Evolutionary conservation across 2,329 filamentous ascomycete species (phyloP).

Genomic region (Thielaviopsis euricoi): DNA sequence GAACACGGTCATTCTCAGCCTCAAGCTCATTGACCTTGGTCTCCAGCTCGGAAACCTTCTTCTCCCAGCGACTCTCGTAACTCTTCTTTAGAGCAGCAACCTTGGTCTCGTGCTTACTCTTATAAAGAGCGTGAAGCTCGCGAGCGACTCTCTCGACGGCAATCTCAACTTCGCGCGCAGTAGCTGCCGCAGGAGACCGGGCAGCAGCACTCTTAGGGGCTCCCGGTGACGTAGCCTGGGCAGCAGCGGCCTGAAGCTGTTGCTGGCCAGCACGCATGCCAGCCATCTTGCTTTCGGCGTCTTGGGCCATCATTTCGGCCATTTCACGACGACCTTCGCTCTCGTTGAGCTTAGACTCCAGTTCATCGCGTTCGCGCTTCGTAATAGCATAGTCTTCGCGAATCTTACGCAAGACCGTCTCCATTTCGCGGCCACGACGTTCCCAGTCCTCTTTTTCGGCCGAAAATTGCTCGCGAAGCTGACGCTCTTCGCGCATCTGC

Average conservation of each 20-base stretch:
- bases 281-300: conserved; percentile 60
- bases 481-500: conserved; percentile 61
- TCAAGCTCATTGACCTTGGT: conserved; percentile 48
- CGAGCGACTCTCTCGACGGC: conserved; percentile 84
- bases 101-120: conserved; percentile 93
- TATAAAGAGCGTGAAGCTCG: conserved; percentile 85
- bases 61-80: conserved; percentile 79
- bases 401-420: conserved; percentile 60
- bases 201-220: conserved; percentile 16
- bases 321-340: conserved; percentile 57
- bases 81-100: conserved; percentile 74
- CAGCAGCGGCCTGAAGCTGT: conserved; percentile 20
- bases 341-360: conserved; percentile 61
- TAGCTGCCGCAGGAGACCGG: conserved; percentile 22
- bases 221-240: conserved; percentile 14
- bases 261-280: conserved; percentile 49
- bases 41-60: conserved; percentile 69
- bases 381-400: conserved; percentile 64
- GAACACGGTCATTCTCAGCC: conserved; percentile 61
- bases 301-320: conserved; percentile 58
- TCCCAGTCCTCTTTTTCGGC: conserved; percentile 73
- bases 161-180: conserved; percentile 55
- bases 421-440: conserved; percentile 70
- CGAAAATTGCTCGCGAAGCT: conserved; percentile 51
- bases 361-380: conserved; percentile 66